Conservation (phyloP, 1,139 yeast species). For the Suhomyces chickasaworum region DNA sequence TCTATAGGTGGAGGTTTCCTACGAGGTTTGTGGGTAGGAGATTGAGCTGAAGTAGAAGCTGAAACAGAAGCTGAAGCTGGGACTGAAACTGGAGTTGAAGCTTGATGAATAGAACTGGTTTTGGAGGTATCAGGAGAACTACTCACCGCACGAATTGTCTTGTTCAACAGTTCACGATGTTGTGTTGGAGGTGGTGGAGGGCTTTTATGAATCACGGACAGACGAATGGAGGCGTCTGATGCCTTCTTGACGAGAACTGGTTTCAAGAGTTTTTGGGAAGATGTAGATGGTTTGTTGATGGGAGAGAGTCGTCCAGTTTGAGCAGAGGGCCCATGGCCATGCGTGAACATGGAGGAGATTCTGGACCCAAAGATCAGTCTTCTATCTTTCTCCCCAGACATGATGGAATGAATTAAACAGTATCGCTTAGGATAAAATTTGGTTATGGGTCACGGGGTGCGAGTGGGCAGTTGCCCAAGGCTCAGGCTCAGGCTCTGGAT, state of each 20-base stretch:
- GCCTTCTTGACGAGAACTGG: conserved; percentile 12
- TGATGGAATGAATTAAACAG: neutral
- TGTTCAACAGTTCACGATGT: conserved; percentile 2
- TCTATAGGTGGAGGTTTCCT: conserved; percentile 30
- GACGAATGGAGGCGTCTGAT: conserved; percentile 11
- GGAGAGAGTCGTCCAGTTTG: neutral
- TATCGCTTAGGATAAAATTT: neutral
- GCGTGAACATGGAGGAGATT: conserved; percentile 31
- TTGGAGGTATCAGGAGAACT: conserved; percentile 3
- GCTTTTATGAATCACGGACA: conserved; percentile 6
- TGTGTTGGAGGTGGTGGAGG: conserved; percentile 4
- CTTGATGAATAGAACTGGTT: neutral
- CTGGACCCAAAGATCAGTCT: conserved; percentile 28
- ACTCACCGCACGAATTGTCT: conserved; percentile 2
- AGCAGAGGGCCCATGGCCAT: conserved; percentile 11
- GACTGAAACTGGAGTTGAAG: neutral
- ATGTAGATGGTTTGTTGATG: neutral
- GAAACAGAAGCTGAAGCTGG: too few species aligned
- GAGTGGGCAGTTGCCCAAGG: conserved; percentile 1
- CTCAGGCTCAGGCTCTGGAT: neutral
- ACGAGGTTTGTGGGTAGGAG: conserved; percentile 10
- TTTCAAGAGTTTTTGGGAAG: conserved; percentile 9
- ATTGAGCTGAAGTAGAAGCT: neutral
- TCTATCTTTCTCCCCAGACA: conserved; percentile 18
- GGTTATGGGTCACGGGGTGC: conserved; percentile 1